A percentile compares a stretch with the other conserved stretches of the same genome.
phyloP scores from a whole-genome alignment of 192 early-diverging fungal genomes.

The Coemansia pectinata region DNA sequence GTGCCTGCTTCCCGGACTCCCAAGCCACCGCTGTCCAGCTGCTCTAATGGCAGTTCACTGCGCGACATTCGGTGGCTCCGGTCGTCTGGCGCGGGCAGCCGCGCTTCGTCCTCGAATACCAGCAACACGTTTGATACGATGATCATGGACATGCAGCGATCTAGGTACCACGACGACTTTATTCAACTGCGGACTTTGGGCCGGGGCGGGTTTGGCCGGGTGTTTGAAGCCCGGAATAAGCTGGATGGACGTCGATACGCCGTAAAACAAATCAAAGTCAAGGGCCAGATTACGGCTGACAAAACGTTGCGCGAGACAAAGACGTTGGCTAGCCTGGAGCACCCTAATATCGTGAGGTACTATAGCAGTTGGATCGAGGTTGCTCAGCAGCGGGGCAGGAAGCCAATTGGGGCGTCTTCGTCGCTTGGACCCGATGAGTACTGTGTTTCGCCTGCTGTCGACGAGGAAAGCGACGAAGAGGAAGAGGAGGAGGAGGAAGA shows the following conservation, averaged over 20 bases:
- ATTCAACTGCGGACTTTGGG: constrained; percentile 77
- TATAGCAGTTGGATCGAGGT: constrained; percentile 91
- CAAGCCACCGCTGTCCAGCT: background rate
- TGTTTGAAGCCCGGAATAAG: constrained; percentile 79
- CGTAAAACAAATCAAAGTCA: constrained; percentile 80
- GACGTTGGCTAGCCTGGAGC: constrained; percentile 78
- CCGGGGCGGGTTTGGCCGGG: constrained; percentile 90
- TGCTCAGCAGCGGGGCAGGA: constrained; percentile 33
- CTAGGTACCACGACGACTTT: constrained; percentile 84
- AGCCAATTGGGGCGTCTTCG: background rate
- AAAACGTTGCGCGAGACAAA: constrained; percentile 92
- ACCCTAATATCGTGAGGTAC: constrained; percentile 93
- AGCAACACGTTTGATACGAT: constrained; percentile 34
- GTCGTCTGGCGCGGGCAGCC: background rate
- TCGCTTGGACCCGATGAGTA: background rate
- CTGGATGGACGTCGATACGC: constrained; percentile 92
- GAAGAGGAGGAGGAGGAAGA: background rate
- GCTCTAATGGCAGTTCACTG: background rate
- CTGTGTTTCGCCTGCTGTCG: constrained; percentile 5
- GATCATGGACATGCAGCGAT: constrained; percentile 49
- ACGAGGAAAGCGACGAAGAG: background rate
- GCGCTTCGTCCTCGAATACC: background rate
- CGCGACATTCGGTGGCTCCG: constrained; percentile 1
- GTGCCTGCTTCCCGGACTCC: constrained; percentile 3
- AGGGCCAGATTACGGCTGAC: constrained; percentile 59